Base-by-base conservation (phyloP, 2,329 filamentous ascomycete genomes). In the Arthrobotrys conoides region DNA sequence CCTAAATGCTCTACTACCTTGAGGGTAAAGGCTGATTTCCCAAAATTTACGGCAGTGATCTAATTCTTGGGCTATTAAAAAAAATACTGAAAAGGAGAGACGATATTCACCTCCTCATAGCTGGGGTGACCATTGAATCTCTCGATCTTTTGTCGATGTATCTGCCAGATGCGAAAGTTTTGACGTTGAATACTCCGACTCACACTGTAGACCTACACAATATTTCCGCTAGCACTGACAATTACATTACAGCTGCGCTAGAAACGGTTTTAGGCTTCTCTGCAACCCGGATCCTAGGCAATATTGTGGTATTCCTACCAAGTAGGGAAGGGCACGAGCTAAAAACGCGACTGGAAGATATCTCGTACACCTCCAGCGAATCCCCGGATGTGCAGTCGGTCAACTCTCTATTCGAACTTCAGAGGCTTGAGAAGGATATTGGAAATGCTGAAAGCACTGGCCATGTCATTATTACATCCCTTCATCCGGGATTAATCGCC, bases 141-240 rank as follows among this genome's bases (percentile, higher is more conserved):
- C 33, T 71, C 3, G 33, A 59, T 16, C 5, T 41, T 30, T 38
- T 77, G 3, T 71, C 57, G 5, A 33, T 5, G 1, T 77, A 77
- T 38, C 59, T 77, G 6, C 41, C 49, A 30, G 61, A 33, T 18
- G 18, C 73, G 1, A 8, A 24, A 22, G 51, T 20, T 6, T 89
- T 97, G 81, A 96, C 91, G 81, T 87, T 97, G 0, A 93, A 97
- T 84, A 94, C 94, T 16, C 90, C 94, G 80, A 93, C 92, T 82
- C 95, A 94, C 84, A 93, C 94, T 0, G 94, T 97, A 41, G 94
- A 97, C 82, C 89, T 92, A 10, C 88, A 97, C 22, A 97, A 94
- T 83, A 86, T 96, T 24, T 33, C 30, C 5, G 49, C 41, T 0
- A 33, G 36, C 10, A 30, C 22, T 14, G 38, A 49, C 5, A 64